Percentiles rank a stretch among this genome's conserved stretches.
Evolutionary conservation across 768 basidiomycete genomes (phyloP).

Genomic region (Xerocomus spinulosus): DNA sequence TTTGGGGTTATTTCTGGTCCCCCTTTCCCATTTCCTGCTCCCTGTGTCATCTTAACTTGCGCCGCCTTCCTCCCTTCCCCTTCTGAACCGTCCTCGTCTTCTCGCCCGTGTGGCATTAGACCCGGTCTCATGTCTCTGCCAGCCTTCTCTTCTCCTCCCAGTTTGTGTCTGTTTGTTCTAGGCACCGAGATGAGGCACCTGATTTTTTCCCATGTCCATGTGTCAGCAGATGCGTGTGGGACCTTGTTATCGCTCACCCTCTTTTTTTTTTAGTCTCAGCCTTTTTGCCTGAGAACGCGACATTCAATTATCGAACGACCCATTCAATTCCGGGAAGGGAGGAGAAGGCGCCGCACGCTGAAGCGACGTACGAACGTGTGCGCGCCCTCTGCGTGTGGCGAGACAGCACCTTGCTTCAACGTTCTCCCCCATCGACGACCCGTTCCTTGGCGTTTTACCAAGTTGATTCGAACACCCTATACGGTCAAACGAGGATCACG

Average conservation of each 20-base stretch:
- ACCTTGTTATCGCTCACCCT: background rate
- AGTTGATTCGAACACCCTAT: background rate
- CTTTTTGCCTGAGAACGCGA: background rate
- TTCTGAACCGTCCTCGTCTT: background rate
- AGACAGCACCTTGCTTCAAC: too few relatives aligned
- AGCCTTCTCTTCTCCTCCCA: background rate
- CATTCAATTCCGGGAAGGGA: background rate
- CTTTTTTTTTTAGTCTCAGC: background rate
- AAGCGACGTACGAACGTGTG: background rate
- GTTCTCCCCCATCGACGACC: background rate
- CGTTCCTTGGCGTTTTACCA: background rate
- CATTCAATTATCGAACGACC: background rate
- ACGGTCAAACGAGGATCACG: background rate
- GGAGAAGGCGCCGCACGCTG: too few relatives aligned
- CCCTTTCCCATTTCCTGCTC: background rate
- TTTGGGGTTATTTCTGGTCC: background rate
- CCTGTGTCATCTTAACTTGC: background rate
- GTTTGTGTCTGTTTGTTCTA: background rate
- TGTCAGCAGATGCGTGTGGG: background rate
- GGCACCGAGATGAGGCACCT: background rate
- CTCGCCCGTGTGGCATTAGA: conserved; percentile 1
- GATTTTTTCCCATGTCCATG: conserved; percentile 1
- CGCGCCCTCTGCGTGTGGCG: background rate
- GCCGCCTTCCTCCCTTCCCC: conserved; percentile 2
- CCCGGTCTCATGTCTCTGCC: conserved; percentile 1